A percentile compares a stretch with the other conserved stretches of the same genome.
phyloP scores from a whole-genome alignment of 2,329 filamentous ascomycete genomes.

The Colletotrichum higginsianum region DNA sequence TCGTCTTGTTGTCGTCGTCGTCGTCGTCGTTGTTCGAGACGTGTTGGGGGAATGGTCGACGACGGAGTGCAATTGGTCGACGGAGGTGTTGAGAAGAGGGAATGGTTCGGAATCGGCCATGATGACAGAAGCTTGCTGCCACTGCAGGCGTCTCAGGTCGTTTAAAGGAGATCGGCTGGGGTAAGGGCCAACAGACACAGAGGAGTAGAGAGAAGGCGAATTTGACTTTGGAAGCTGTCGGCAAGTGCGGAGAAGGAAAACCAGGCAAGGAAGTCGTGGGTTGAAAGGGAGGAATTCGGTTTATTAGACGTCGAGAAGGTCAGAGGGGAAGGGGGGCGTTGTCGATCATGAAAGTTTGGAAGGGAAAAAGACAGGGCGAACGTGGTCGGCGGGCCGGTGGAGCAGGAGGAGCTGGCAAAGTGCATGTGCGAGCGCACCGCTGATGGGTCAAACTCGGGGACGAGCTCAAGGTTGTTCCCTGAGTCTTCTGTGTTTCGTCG shows the following conservation, averaged over 20 bases:
- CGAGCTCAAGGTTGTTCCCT: slow-evolving; percentile 39
- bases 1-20: slow-evolving; percentile 60
- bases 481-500: slow-evolving; percentile 39
- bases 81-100: slow-evolving; percentile 66
- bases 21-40: slow-evolving; percentile 53
- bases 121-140: slow-evolving; percentile 3
- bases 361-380: slow-evolving; percentile 30
- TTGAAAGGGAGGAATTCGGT: slow-evolving; percentile 28
- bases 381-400: slow-evolving; percentile 36
- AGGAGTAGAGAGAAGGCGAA: slow-evolving; percentile 4
- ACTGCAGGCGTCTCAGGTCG: slow-evolving; percentile 26
- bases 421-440: slow-evolving; percentile 9
- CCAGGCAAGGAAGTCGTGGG: slow-evolving; percentile 14
- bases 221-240: slow-evolving; percentile 28
- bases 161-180: slow-evolving; percentile 31
- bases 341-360: slow-evolving; percentile 40
- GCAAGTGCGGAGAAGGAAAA: slow-evolving; percentile 21
- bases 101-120: slow-evolving; percentile 64
- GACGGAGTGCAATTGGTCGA: slow-evolving; percentile 62
- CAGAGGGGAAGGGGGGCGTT: slow-evolving; percentile 36
- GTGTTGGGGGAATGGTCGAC: slow-evolving; percentile 50
- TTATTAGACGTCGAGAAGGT: slow-evolving; percentile 37
- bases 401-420: slow-evolving; percentile 31
- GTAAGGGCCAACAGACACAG: background rate
- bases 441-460: slow-evolving; percentile 11